Percentiles rank a stretch among this genome's conserved stretches.
These are phyloP conservation scores for Halophytophthora polymorphica DNA, from an alignment of 352 stramenopile genomes.

Conservation along the genomic window DNA sequence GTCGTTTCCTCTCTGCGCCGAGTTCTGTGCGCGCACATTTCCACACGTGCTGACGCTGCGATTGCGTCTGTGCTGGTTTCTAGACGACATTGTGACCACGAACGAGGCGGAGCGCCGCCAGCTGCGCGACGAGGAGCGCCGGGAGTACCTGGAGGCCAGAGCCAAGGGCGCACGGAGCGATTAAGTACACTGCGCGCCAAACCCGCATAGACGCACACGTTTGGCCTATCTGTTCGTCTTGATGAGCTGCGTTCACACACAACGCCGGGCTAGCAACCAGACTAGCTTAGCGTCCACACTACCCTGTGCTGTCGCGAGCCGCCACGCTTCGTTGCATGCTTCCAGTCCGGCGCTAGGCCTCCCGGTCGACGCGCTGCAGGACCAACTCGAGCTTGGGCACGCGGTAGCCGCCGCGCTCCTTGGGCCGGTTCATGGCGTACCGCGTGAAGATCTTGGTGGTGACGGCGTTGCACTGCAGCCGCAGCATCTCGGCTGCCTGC, in stretches of 20 bases:
- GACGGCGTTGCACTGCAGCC: constrained; percentile 51
- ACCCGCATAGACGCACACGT: not conserved
- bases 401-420: constrained; percentile 46
- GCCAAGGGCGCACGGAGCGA: constrained; percentile 15
- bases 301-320: too few species aligned
- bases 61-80: constrained; percentile 5
- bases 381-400: constrained; percentile 75
- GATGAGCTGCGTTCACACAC: too few species aligned
- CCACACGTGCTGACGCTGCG: constrained; percentile 10
- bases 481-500: constrained; percentile 66
- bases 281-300: too few species aligned
- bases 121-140: constrained; percentile 51
- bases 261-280: too few species aligned
- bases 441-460: constrained; percentile 69
- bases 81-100: constrained; percentile 81
- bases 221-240: constrained; percentile 18
- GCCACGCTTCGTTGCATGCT: constrained; percentile 2
- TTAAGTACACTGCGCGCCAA: constrained; percentile 3
- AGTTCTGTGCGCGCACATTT: constrained; percentile 1
- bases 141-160: constrained; percentile 36
- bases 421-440: constrained; percentile 55
- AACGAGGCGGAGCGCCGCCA: constrained; percentile 75
- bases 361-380: constrained; percentile 38
- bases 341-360: constrained; percentile 23
- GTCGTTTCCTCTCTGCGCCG: not conserved